Evolutionary conservation across 2,329 filamentous ascomycete species (phyloP), one percentile per base, ranked within the genome.

Genomic region (Stenocarpella maydis): DNA sequence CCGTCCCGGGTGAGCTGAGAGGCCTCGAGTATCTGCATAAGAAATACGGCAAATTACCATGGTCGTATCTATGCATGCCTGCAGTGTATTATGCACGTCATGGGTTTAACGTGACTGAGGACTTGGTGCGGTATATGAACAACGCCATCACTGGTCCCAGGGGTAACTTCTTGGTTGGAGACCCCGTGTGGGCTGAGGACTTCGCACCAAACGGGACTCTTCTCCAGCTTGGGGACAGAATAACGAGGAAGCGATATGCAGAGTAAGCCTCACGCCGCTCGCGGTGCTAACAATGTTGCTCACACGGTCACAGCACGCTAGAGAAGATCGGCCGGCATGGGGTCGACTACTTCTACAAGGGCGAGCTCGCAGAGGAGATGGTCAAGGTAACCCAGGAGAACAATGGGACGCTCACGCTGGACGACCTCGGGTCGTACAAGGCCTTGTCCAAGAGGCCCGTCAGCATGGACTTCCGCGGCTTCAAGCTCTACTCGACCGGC

Each of bases 381-480:
- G 90, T 98, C 74, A 82, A 87, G 19, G 87, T 90, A 0, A 80
- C 97, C 21, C 89, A 90, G 74, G 82, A 84, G 0, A 80, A 84
- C 2, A 93, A 95, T 73, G 95, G 95, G n/a, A 95, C 89, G 14
- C 94, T 98, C 90, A 95, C 93, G 0, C 77, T 96, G 1, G 86
- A 89, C 0, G 95, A 98, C 79, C 82, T 98, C 37, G 81, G 82
- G 49, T 87, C 90, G 73, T 98, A 98, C 81, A 85, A 86, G 0
- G 83, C 92, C n/a, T 83, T 87, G 31, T 83, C 90, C 4, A 87
- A 86, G 52, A 81, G 85, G 14, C 85, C 91, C 3, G 83, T 91
- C 2, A 85, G 85, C 72, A 88, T 91, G 72, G 83, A 86, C 6
- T 94, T 92, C 79, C 86, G 91, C 19, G 92, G 90, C 39, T 92